Conservation (phyloP, 306 rosid genomes). For the Betula pendula region DNA sequence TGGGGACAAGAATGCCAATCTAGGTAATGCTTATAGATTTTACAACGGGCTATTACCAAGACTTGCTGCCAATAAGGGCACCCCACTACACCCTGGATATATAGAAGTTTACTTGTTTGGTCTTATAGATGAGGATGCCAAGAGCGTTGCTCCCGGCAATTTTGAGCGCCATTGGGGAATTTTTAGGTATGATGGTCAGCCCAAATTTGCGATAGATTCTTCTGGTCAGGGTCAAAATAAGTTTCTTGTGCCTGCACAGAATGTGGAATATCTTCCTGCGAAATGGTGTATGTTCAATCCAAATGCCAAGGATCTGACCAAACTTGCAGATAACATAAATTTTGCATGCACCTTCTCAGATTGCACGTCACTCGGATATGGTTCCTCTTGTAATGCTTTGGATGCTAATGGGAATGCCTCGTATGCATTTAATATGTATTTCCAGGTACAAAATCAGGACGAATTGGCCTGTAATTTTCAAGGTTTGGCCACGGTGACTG, state of each 20-base stretch:
- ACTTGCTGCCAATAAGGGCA: slow-evolving; percentile 74
- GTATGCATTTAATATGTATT: slow-evolving; percentile 90
- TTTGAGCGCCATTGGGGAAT: slow-evolving; percentile 98
- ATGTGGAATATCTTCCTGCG: slow-evolving; percentile 62
- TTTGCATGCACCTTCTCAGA: slow-evolving; percentile 79
- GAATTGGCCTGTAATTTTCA: slow-evolving; percentile 69
- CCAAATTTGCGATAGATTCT: slow-evolving; percentile 69
- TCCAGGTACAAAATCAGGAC: slow-evolving; percentile 78
- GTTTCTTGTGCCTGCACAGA: slow-evolving; percentile 55
- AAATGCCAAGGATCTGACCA: slow-evolving; percentile 74
- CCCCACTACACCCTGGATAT: slow-evolving; percentile 73
- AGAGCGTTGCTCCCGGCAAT: slow-evolving; percentile 83
- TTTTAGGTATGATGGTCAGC: slow-evolving; percentile 84
- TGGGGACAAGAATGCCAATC: slow-evolving; percentile 89
- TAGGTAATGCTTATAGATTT: slow-evolving; percentile 71
- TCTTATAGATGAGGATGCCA: slow-evolving; percentile 80
- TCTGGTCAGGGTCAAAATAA: slow-evolving; percentile 81
- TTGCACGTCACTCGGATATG: slow-evolving; percentile 89
- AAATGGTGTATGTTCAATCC: slow-evolving; percentile 88
- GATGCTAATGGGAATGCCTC: slow-evolving; percentile 91
- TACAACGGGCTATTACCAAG: slow-evolving; percentile 75
- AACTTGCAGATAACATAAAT: slow-evolving; percentile 71
- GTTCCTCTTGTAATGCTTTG: slow-evolving; percentile 82
- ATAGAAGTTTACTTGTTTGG: slow-evolving; percentile 90
- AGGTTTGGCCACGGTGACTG: slow-evolving; percentile 67